Conservation (phyloP, 495 filamentous ascomycete genomes). For the Penicillium cataractarum region DNA sequence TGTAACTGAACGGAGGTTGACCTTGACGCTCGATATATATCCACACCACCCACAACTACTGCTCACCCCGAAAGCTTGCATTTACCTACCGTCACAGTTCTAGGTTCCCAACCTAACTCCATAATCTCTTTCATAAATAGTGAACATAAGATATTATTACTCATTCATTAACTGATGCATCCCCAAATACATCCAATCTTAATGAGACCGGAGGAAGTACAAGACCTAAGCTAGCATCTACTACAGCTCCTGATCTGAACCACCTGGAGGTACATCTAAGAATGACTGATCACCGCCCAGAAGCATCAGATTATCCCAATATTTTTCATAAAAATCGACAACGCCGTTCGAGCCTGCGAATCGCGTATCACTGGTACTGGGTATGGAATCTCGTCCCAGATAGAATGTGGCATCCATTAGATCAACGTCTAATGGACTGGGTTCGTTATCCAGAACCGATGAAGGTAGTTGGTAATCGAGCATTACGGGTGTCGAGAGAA, state of each 20-base stretch:
- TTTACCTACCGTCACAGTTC: too few species aligned
- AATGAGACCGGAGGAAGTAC: not conserved
- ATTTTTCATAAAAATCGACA: slow-evolving; percentile 17
- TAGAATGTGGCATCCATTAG: slow-evolving; percentile 17
- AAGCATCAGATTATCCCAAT: slow-evolving; percentile 21
- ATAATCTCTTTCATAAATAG: too few species aligned
- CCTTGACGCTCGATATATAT: too few species aligned
- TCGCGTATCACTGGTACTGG: not conserved
- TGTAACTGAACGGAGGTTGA: too few species aligned
- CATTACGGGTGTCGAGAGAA: not conserved
- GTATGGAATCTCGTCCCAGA: slow-evolving; percentile 8
- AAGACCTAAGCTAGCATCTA: not conserved
- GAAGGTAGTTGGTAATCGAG: not conserved
- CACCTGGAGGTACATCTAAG: not conserved
- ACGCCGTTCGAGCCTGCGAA: slow-evolving; percentile 7
- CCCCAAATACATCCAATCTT: not conserved
- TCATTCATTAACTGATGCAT: not conserved
- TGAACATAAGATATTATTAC: too few species aligned
- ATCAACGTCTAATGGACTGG: slow-evolving; percentile 15
- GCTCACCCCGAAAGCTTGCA: too few species aligned
- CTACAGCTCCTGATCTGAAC: not conserved
- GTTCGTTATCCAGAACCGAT: not conserved
- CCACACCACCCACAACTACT: too few species aligned
- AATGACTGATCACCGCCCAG: slow-evolving; percentile 6
- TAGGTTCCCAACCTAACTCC: too few species aligned